These are phyloP conservation scores for Antarctomyces pellizariae DNA, from an alignment of 495 filamentous ascomycete species.

Conservation along the genomic window DNA sequence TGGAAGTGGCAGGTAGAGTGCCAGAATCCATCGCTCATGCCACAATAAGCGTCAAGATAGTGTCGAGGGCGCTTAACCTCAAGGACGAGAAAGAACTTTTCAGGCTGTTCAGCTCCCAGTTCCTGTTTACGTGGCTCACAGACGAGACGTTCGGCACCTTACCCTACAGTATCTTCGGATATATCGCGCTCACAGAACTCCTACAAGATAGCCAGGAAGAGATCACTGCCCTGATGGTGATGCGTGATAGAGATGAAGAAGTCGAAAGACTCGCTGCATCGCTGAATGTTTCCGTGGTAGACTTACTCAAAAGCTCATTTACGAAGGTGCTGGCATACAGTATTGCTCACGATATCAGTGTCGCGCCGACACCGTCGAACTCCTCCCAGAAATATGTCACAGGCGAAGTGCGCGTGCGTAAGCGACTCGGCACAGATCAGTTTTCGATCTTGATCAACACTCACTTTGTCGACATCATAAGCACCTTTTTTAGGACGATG, in stretches of 20 bases:
- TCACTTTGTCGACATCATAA: conserved; percentile 56
- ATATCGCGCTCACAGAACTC: conserved; percentile 40
- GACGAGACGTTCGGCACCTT: conserved; percentile 36
- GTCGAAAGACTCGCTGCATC: conserved; percentile 29
- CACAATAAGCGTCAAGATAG: conserved; percentile 35
- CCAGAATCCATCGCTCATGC: conserved; percentile 41
- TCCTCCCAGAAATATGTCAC: conserved; percentile 24
- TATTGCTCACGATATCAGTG: conserved; percentile 52
- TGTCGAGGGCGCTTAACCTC: conserved; percentile 41
- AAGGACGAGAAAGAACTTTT: conserved; percentile 44
- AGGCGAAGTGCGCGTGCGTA: conserved; percentile 45
- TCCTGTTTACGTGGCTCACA: conserved; percentile 83
- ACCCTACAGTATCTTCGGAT: conserved; percentile 67
- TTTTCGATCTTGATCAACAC: conserved; percentile 35
- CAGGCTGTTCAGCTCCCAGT: conserved; percentile 68
- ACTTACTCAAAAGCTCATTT: conserved; percentile 46
- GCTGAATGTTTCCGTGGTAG: conserved; percentile 26
- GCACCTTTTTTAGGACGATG: conserved; percentile 39
- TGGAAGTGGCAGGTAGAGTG: conserved; percentile 60
- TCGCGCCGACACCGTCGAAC: conserved; percentile 29
- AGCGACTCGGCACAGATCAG: conserved; percentile 37
- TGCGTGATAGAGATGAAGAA: conserved; percentile 49
- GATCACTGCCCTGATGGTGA: conserved; percentile 57
- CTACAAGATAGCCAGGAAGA: conserved; percentile 56
- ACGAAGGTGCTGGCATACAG: conserved; percentile 65